Conservation (phyloP, 805 yeast species). For the Ogataea dorogensis region DNA sequence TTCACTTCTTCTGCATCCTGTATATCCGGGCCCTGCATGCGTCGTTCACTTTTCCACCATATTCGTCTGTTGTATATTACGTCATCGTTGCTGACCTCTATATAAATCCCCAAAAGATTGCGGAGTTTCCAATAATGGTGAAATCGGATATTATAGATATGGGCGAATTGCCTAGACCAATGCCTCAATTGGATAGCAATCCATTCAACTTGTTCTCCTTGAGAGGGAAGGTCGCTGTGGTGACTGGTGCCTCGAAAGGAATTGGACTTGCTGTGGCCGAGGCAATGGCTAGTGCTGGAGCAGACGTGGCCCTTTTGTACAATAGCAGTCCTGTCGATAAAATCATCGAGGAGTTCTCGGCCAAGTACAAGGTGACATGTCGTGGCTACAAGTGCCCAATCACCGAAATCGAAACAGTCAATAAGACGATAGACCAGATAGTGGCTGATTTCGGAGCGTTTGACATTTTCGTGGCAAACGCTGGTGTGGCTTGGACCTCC, state of each 20-base stretch:
- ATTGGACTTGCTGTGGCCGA: conserved; percentile 81
- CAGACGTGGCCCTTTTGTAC: conserved; percentile 73
- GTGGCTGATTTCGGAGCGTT: conserved; percentile 72
- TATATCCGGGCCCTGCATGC: too few species aligned
- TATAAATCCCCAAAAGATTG: not conserved
- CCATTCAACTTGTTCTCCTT: conserved; percentile 70
- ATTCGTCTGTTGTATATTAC: conserved; percentile 6
- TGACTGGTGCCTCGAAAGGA: conserved; percentile 84
- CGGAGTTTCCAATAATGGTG: conserved; percentile 4
- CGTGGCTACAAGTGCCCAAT: conserved; percentile 66
- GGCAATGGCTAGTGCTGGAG: conserved; percentile 85
- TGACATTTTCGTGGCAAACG: conserved; percentile 85
- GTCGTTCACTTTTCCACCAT: too few species aligned
- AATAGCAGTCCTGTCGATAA: conserved; percentile 62
- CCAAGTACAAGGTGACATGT: conserved; percentile 57
- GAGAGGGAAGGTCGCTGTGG: conserved; percentile 80
- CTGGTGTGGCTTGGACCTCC: conserved; percentile 80
- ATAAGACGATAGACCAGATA: conserved; percentile 47
- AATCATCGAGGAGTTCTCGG: conserved; percentile 53
- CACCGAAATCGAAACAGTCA: conserved; percentile 48
- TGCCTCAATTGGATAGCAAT: conserved; percentile 50
- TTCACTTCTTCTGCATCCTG: too few species aligned
- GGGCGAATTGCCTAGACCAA: conserved; percentile 48
- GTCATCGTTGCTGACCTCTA: conserved; percentile 9
- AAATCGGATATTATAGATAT: conserved; percentile 17